These are phyloP conservation scores for Penicillium diatomitis DNA, from an alignment of 495 filamentous ascomycete species.

Conservation along the genomic window DNA sequence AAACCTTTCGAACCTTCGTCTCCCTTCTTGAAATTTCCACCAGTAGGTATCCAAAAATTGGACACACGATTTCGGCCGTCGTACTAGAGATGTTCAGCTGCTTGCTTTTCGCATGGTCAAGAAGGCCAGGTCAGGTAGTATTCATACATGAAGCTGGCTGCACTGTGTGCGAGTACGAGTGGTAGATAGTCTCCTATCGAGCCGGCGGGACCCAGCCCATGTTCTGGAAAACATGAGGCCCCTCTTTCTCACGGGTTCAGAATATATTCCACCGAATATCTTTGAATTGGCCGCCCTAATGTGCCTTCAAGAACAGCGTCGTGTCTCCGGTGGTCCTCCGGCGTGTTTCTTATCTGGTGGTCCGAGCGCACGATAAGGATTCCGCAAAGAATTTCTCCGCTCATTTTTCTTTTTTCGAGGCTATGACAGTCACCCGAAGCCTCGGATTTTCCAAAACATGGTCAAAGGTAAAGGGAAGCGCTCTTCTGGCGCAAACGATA, in stretches of 20 bases:
- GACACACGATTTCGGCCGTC: conserved; percentile 59
- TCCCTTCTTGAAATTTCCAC: conserved; percentile 53
- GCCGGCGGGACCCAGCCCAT: conserved; percentile 1
- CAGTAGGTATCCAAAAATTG: conserved; percentile 68
- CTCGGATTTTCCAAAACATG: conserved; percentile 16
- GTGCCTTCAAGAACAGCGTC: conserved; percentile 5
- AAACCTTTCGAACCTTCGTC: conserved; percentile 37
- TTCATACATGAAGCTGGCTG: conserved; percentile 19
- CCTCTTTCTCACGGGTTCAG: neutral
- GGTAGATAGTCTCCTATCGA: conserved; percentile 4
- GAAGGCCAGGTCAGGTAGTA: neutral
- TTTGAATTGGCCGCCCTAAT: too few species aligned
- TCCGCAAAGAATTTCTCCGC: conserved; percentile 28
- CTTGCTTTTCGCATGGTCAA: conserved; percentile 1
- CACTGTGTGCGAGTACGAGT: conserved; percentile 9
- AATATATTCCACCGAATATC: too few species aligned
- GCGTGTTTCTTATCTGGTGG: conserved; percentile 22
- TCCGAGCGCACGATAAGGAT: conserved; percentile 22
- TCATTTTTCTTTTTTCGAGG: conserved; percentile 16
- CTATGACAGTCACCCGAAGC: conserved; percentile 8
- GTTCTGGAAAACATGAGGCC: conserved; percentile 10
- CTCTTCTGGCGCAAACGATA: conserved; percentile 25
- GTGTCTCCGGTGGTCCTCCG: conserved; percentile 6
- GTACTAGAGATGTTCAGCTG: conserved; percentile 21
- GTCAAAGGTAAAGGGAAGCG: conserved; percentile 35